phyloP scores from a whole-genome alignment of 257 asterid species.

The Solanum etuberosum region DNA sequence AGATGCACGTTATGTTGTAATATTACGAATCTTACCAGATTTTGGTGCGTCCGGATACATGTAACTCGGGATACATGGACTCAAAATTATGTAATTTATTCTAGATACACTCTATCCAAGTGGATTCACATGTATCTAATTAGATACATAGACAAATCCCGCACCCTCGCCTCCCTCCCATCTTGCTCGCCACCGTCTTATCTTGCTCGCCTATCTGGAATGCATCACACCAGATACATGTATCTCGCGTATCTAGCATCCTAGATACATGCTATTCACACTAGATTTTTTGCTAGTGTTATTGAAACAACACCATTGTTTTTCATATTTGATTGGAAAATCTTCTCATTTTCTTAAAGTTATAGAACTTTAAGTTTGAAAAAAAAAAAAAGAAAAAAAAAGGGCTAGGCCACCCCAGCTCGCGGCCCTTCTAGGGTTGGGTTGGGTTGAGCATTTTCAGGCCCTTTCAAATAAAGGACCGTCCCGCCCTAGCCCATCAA shows the following conservation, averaged over 20 bases:
- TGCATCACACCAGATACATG: neutral
- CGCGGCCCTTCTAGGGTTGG: neutral
- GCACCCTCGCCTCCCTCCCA: neutral
- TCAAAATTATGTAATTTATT: neutral
- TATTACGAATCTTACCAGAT: neutral
- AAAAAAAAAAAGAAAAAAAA: no score
- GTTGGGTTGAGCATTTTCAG: neutral
- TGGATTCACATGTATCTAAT: no score
- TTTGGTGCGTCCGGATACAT: no score
- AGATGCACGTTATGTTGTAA: neutral
- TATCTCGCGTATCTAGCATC: neutral
- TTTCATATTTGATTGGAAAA: neutral
- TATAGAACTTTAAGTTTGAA: no score
- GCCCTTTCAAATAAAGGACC: no score
- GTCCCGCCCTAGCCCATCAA: no score
- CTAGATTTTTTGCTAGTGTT: neutral
- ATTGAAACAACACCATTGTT: neutral
- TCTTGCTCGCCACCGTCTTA: no score
- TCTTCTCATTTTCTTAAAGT: neutral
- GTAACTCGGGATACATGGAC: no score
- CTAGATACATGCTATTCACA: neutral
- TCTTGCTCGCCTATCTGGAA: no score
- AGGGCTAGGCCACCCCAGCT: neutral
- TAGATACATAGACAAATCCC: neutral
- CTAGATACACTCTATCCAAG: neutral